Evolutionary conservation across 371 early-diverging fungal genomes (phyloP).

Genomic region (Apophysomyces sp.): DNA sequence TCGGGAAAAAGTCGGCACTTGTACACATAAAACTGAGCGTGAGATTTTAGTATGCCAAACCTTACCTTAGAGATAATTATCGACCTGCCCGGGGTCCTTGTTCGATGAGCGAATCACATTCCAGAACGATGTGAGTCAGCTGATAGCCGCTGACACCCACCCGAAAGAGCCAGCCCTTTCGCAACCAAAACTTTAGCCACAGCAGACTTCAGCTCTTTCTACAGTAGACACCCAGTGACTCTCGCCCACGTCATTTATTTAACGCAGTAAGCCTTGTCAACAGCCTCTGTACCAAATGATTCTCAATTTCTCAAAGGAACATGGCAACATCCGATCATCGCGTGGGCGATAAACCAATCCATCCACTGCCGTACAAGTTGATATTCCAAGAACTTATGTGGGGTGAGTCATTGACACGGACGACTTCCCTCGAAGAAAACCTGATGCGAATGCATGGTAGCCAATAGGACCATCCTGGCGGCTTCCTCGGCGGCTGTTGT

Average conservation of each 20-base stretch:
- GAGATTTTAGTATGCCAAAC: too few relatives aligned
- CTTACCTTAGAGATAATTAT: too few relatives aligned
- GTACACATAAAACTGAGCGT: too few relatives aligned
- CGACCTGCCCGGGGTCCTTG: too few relatives aligned
- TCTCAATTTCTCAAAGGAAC: background rate
- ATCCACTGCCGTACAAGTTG: constrained; percentile 19
- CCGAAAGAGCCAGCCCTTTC: too few relatives aligned
- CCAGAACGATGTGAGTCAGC: too few relatives aligned
- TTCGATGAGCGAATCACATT: too few relatives aligned
- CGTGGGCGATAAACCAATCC: constrained; percentile 11
- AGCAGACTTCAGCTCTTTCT: too few relatives aligned
- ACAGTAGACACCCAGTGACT: too few relatives aligned
- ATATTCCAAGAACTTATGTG: constrained; percentile 19
- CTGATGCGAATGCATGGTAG: constrained; percentile 19
- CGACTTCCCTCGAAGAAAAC: background rate
- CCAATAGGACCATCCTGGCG: constrained; percentile 58
- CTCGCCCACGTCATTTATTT: background rate
- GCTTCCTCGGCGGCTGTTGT: constrained; percentile 64
- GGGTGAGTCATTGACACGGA: constrained; percentile 11
- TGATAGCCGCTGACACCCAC: too few relatives aligned
- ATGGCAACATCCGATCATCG: constrained; percentile 1
- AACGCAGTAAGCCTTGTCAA: background rate
- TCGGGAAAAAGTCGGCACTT: too few relatives aligned
- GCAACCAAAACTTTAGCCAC: too few relatives aligned
- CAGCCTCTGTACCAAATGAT: background rate